Base-by-base conservation (phyloP, 495 filamentous ascomycete genomes). In the Aspergillus panamensis region DNA sequence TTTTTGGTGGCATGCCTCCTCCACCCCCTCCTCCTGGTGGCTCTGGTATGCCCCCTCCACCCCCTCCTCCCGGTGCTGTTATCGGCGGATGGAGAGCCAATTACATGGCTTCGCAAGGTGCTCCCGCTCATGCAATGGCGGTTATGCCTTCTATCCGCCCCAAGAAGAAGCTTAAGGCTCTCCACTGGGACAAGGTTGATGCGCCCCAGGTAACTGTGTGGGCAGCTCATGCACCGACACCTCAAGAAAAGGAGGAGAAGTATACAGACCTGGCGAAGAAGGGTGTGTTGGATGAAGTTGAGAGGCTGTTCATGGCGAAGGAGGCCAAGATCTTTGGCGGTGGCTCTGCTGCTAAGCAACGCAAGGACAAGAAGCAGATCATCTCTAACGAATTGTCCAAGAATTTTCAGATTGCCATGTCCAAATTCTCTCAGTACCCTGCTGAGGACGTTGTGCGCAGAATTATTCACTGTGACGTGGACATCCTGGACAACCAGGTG, bases 141-240 rank as follows among this genome's bases (percentile, higher is more conserved):
- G 75, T 81, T 42, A 77, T 90, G 66, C 83, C 91, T 30, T 88
- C 89, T 62, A 89, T 89, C 25, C 80, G 93, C 62, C 92, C 95
- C 32, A 97, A 96, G 82, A 97, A 95, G 85, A 98, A 97, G 75
- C 89, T 98, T 66, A 98, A 98, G 83, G 92, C 94, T 35, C 82
- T 98, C 59, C 94, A 98, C 77, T 98, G 94, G 94, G 94, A 98
- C 68, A 98, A 98, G 75, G 89, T 98, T 37, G 94, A 98, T 71
- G 81, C 91, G 51, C 89, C 91, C 14, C 87, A 96, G 68, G 90
- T 93, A 37, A 97, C 94, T 33, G 90, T 97, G 59, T 98, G 95
- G 95, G 94, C 94, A 39, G 76, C 84, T 14, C 90, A 96, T 69
- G 84, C 89, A 25, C 87, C 88, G 10, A 94, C 90, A 8, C 77